A percentile compares a stretch with the other conserved stretches of the same genome.
Conservation (phyloP, 169 alveolate genomes). For the Perkinsus olseni region DNA sequence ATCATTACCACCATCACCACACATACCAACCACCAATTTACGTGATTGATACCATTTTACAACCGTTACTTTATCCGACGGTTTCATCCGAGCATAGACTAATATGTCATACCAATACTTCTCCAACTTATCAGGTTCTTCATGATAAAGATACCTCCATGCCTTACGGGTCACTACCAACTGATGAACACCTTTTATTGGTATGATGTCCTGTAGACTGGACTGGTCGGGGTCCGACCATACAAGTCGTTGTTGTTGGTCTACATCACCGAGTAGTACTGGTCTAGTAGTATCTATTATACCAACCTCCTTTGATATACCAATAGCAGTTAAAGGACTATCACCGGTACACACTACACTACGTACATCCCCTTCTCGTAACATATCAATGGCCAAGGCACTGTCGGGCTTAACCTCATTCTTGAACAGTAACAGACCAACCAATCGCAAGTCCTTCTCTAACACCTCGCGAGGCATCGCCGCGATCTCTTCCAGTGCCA, state of each 20-base stretch:
- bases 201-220: too few species aligned
- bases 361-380: conserved; percentile 49
- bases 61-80: not conserved
- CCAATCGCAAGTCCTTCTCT: not conserved
- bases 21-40: conserved; percentile 57
- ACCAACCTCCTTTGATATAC: not conserved
- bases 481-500: not conserved
- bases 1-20: conserved; percentile 86
- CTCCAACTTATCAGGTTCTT: too few species aligned
- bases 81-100: not conserved
- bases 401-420: conserved; percentile 16
- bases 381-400: conserved; percentile 28
- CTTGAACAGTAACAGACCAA: conserved; percentile 6
- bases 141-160: too few species aligned
- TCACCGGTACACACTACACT: conserved; percentile 26
- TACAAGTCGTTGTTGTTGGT: not conserved
- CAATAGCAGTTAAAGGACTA: not conserved
- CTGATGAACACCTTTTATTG: too few species aligned
- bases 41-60: not conserved
- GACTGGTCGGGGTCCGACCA: too few species aligned
- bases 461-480: not conserved
- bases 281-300: not conserved
- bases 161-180: too few species aligned
- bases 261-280: not conserved
- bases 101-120: not conserved